A percentile compares a stretch with the other conserved stretches of the same genome.
Evolutionary conservation across 179 eudicot species (phyloP).

Genomic region (Nepenthes alata): DNA sequence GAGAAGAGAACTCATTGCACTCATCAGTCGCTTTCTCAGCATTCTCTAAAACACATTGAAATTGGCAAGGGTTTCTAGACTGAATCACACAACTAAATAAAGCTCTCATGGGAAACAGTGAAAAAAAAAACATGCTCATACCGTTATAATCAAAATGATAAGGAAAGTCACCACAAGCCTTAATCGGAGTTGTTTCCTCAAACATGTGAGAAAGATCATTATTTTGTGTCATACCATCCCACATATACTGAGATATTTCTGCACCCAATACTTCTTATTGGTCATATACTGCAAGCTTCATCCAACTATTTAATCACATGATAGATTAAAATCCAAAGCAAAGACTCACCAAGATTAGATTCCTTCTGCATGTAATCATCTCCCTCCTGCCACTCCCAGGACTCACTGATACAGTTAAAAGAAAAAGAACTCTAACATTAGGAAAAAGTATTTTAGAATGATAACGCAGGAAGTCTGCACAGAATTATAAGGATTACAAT

Average conservation of each 20-base stretch:
- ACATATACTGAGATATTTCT: slow-evolving; percentile 36
- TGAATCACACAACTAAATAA: background rate
- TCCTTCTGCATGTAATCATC: slow-evolving; percentile 29
- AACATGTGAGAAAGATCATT: slow-evolving; percentile 42
- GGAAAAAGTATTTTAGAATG: background rate
- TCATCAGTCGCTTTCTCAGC: slow-evolving; percentile 40
- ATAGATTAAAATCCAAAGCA: background rate
- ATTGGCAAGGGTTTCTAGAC: background rate
- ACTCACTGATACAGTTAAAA: slow-evolving; percentile 25
- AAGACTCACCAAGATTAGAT: slow-evolving; percentile 31
- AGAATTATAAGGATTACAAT: too few relatives aligned
- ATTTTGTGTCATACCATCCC: slow-evolving; percentile 34
- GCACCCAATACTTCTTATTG: slow-evolving; percentile 3
- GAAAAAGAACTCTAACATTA: slow-evolving; percentile 1
- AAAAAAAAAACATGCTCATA: slow-evolving; percentile 11
- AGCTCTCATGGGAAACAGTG: background rate
- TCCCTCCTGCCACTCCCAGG: slow-evolving; percentile 45
- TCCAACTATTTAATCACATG: slow-evolving; percentile 2
- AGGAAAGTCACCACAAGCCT: slow-evolving; percentile 64
- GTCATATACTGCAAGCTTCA: slow-evolving; percentile 1
- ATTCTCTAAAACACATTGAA: slow-evolving; percentile 28
- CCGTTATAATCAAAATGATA: slow-evolving; percentile 28
- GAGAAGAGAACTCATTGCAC: slow-evolving; percentile 41
- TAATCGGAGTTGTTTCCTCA: slow-evolving; percentile 60
- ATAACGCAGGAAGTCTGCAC: background rate